phyloP scores from a whole-genome alignment of 352 stramenopile species.

The Blastocystis sp. region DNA sequence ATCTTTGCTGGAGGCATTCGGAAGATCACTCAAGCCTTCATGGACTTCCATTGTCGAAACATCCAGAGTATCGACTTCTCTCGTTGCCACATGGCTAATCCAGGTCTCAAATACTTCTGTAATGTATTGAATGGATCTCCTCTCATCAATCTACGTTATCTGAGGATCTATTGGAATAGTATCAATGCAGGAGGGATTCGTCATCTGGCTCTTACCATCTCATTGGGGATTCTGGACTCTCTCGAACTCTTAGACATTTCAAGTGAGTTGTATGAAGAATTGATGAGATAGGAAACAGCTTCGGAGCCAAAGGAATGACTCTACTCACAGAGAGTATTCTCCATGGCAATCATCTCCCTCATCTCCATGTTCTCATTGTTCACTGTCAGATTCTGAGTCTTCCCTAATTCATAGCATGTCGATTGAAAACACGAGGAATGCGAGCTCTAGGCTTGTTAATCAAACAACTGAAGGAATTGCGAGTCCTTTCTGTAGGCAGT shows the following conservation, averaged over 20 bases:
- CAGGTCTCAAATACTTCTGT: neutral
- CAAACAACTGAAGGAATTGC: neutral
- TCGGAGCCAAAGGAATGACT: conserved; percentile 7
- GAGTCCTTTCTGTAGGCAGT: conserved; percentile 39
- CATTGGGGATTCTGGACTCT: conserved; percentile 20
- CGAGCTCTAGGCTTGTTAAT: conserved; percentile 3
- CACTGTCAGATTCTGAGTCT: neutral
- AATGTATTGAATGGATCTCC: conserved; percentile 14
- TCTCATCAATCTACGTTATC: conserved; percentile 16
- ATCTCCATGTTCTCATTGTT: conserved; percentile 9
- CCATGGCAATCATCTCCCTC: conserved; percentile 4
- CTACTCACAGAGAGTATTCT: conserved; percentile 35
- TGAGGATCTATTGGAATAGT: conserved; percentile 48
- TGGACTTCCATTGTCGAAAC: conserved; percentile 43
- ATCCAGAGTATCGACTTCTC: conserved; percentile 40
- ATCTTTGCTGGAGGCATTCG: conserved; percentile 26
- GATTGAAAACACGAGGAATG: neutral
- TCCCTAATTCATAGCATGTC: neutral
- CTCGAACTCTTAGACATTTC: conserved; percentile 37
- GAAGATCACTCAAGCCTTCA: neutral
- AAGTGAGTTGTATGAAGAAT: neutral
- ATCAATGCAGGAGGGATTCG: conserved; percentile 13
- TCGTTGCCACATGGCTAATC: conserved; percentile 32
- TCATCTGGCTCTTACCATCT: neutral
- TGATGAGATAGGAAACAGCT: neutral